Evolutionary conservation across 169 alveolate species (phyloP).

Genomic region (Eimeria maxima): DNA sequence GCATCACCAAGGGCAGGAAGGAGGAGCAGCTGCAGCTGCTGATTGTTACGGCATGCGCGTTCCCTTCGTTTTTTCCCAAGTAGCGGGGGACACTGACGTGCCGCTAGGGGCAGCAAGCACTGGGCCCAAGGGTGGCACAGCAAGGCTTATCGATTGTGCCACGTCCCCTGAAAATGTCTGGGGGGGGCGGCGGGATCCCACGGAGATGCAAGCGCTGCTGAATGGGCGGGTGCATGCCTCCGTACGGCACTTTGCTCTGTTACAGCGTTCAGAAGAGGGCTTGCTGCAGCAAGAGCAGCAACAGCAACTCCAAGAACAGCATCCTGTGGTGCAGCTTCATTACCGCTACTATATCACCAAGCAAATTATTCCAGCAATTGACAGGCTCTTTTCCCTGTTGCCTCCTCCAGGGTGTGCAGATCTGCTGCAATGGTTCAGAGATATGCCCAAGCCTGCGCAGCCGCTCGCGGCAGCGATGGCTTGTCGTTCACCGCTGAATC

Average conservation of each 20-base stretch:
- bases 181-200: slow-evolving; percentile 77
- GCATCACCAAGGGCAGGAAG: slow-evolving; percentile 43
- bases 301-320: slow-evolving; percentile 28
- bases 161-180: slow-evolving; percentile 76
- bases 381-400: slow-evolving; percentile 77
- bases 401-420: slow-evolving; percentile 72
- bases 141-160: slow-evolving; percentile 78
- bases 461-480: not conserved
- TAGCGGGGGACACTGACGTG: slow-evolving; percentile 67
- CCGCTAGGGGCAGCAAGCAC: slow-evolving; percentile 59
- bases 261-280: slow-evolving; percentile 55
- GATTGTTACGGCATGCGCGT: slow-evolving; percentile 55
- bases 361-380: slow-evolving; percentile 83
- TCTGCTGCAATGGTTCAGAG: slow-evolving; percentile 80
- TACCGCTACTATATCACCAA: slow-evolving; percentile 78
- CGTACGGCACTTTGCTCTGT: slow-evolving; percentile 9
- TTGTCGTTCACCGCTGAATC: not conserved
- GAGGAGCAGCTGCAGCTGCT: slow-evolving; percentile 6
- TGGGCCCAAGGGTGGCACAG: slow-evolving; percentile 2
- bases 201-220: slow-evolving; percentile 65
- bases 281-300: slow-evolving; percentile 39
- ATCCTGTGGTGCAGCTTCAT: slow-evolving; percentile 44
- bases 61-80: slow-evolving; percentile 73
- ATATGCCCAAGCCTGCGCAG: slow-evolving; percentile 81
- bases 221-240: slow-evolving; percentile 34